Base-by-base conservation (phyloP, 1,284 basidiomycete species). In the Sporisorium exsertum region DNA sequence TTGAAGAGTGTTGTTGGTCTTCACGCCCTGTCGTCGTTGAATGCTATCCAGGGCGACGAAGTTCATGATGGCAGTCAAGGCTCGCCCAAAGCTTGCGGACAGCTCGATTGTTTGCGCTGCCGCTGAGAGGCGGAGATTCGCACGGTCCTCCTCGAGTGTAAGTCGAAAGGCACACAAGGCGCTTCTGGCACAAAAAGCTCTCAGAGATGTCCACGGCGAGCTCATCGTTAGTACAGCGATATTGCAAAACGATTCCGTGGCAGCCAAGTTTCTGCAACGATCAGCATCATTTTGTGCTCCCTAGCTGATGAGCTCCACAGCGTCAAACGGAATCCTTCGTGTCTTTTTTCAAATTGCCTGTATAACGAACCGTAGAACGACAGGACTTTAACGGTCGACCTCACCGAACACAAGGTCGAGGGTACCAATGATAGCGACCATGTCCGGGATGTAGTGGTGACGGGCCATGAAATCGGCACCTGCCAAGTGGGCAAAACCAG, bases 371-470 rank as follows among this genome's bases (percentile, higher is more conserved):
- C 7, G 2, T 20, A 9, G 13, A 20, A 37, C 32, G 1, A 45
- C 4, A 26, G 18, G 7, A 6, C 12, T 20, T 59, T 58, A 77
- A 64, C 73, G 73, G 78, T 85, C 84, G 32, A 85, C 84, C 74
- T 85, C 84, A 53, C 84, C 84, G 64, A 85, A 85, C 68, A 85
- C 84, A 22, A 85, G 58, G 58, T 85, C 82, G 75, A 84, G 80
- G 1, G 83, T 82, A 46, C 81, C 83, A 47, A 84, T 84, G 67
- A 84, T 82, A 54, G 82, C 82, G n/a, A 84, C 81, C 69, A 82
- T 79, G 58, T 83, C 82, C 18, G 82, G 82, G 53, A 84, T 76
- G 72, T 70, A 85, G 78, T 81, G 79, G 68, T 81, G 78, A 7
- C 84, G 74, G 33, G 77, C 72, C 77, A 85, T 78, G 54, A 83